Base-by-base conservation (phyloP, 2,329 filamentous ascomycete genomes). In the Ceratocystis colombiana region DNA sequence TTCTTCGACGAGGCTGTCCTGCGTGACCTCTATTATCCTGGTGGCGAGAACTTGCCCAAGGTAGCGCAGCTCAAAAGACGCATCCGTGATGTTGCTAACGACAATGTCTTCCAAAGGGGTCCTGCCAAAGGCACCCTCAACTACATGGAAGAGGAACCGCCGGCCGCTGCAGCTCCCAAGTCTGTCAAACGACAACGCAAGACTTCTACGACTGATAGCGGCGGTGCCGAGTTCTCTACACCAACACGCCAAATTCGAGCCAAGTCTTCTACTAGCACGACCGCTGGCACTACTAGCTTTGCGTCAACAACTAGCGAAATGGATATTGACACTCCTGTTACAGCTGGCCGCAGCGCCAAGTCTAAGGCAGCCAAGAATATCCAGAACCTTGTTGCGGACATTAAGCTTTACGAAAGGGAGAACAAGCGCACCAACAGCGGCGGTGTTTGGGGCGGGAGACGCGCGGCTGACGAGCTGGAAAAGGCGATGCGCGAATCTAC, bases 361-460 rank as follows among this genome's bases (percentile, higher is more conserved):
- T 86, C 88, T 50, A 88, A 88, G 72, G 94, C 94, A 12, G 77
- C 88, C n/a, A 84, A 86, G 44, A 86, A 84, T 69, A 77, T 97
- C 6, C 89, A 94, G 65, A 82, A 84, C 45, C 79, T 93, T 67
- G 91, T 89, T 0, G 83, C 87, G 0, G 94, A 99, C 72, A 91
- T 97, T 72, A 88, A 87, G 1, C 78, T 95, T 41, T 99, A 94
- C 72, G 88, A 97, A 72, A 96, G 94, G 73, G 94, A 99, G 76
- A 90, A 84, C 78, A 96, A 96, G 77, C 85, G 94, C 22, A 75
- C 77, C 5, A 72, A 73, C 68, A 84, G 81, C 69, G 77, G 76
- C 1, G 77, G 76, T 1, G 78, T 80, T 0, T 87, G 84, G 79
- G 84, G 85, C 28, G 84, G 84, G 25, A 86, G 85, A 71, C 79